Conservation (phyloP, 371 early-diverging fungal species). For the Haplosporangium sp. region DNA sequence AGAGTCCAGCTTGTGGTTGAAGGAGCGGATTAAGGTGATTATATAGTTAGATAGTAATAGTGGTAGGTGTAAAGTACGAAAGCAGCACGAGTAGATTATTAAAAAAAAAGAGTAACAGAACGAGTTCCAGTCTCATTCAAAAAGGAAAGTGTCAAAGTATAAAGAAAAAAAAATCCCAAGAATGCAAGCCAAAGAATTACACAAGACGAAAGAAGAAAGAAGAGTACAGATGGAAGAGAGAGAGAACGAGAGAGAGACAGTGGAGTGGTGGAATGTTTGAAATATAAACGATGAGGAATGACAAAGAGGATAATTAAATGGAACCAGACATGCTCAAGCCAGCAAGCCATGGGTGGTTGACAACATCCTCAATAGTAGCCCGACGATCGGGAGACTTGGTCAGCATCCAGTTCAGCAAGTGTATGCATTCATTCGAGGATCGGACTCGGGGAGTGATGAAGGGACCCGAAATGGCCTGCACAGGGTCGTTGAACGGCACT, state of each 20-base stretch:
- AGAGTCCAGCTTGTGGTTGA: too few species aligned
- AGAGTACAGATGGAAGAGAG: not conserved
- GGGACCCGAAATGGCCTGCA: slow-evolving; percentile 62
- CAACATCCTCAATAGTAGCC: slow-evolving; percentile 70
- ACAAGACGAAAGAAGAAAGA: too few species aligned
- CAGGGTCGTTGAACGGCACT: slow-evolving; percentile 73
- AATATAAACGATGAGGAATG: too few species aligned
- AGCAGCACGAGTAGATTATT: too few species aligned
- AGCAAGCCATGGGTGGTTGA: slow-evolving; percentile 70
- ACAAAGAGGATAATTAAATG: too few species aligned
- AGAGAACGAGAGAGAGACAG: not conserved
- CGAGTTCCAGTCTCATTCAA: too few species aligned
- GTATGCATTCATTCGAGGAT: slow-evolving; percentile 62
- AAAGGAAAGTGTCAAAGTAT: not conserved
- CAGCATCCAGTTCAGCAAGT: slow-evolving; percentile 76
- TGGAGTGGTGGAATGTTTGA: too few species aligned
- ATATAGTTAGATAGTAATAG: too few species aligned
- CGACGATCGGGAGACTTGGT: slow-evolving; percentile 65
- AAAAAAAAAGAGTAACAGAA: too few species aligned
- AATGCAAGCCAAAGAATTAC: too few species aligned
- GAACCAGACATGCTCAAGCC: slow-evolving; percentile 22
- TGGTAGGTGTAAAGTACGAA: too few species aligned
- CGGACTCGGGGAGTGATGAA: slow-evolving; percentile 58
- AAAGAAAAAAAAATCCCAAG: slow-evolving; percentile 1
- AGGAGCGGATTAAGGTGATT: too few species aligned